Conservation (phyloP, 768 basidiomycete species). For the Hericium coralloides region DNA sequence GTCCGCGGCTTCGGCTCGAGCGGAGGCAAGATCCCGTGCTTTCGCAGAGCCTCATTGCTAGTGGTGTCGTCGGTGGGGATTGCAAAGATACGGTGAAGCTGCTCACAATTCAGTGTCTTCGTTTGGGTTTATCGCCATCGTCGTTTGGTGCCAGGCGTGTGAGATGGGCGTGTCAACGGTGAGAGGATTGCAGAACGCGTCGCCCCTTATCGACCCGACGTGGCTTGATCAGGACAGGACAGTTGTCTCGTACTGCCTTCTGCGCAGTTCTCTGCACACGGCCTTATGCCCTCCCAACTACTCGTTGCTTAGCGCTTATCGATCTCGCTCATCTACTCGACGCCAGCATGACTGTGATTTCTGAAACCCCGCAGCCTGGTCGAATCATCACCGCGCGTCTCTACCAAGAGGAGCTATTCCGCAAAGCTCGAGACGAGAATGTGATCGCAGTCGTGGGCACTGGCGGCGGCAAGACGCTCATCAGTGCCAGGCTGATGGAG, state of each 20-base stretch:
- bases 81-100: neutral
- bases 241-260: neutral
- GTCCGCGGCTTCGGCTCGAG: slow-evolving; percentile 56
- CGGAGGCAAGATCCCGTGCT: slow-evolving; percentile 85
- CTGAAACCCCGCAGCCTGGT: neutral
- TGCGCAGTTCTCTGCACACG: neutral
- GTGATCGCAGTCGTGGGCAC: slow-evolving; percentile 54
- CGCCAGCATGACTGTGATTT: neutral
- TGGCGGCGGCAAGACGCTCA: slow-evolving; percentile 53
- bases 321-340: neutral
- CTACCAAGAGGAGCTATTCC: slow-evolving; percentile 50
- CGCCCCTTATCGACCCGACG: neutral
- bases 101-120: slow-evolving; percentile 96
- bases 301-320: neutral
- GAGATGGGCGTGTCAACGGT: neutral
- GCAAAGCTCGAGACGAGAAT: slow-evolving; percentile 39
- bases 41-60: slow-evolving; percentile 91
- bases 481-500: slow-evolving; percentile 59
- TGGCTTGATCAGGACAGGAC: neutral
- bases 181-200: neutral
- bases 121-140: slow-evolving; percentile 69
- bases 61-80: slow-evolving; percentile 7
- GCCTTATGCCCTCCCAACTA: neutral
- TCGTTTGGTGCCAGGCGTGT: neutral
- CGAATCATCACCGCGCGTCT: slow-evolving; percentile 24